phyloP scores from a whole-genome alignment of 176 grass and related monocot genomes.

The Secale cereale region DNA sequence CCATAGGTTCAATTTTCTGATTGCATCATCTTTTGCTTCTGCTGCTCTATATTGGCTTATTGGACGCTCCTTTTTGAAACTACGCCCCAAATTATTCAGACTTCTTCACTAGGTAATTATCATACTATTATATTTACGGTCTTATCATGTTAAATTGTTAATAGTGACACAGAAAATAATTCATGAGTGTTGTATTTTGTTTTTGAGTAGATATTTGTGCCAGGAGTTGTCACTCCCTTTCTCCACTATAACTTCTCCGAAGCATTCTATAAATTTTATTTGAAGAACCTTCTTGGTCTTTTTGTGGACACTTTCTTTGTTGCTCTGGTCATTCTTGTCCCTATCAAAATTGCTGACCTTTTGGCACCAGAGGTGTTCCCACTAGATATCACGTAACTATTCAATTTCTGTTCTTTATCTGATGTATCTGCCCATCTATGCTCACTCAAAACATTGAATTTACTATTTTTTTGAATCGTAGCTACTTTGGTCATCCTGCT shows the following conservation, averaged over 20 bases:
- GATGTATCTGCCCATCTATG: background rate
- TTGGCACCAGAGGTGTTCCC: slow-evolving; percentile 30
- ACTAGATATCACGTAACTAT: slow-evolving; percentile 26
- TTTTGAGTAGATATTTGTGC: slow-evolving; percentile 8
- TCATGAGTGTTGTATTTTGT: background rate
- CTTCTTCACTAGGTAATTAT: slow-evolving; percentile 17
- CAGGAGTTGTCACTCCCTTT: slow-evolving; percentile 21
- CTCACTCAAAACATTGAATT: background rate
- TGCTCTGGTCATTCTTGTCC: slow-evolving; percentile 35
- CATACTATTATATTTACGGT: background rate
- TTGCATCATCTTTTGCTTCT: slow-evolving; percentile 36
- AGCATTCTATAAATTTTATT: slow-evolving; percentile 29
- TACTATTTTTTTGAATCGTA: slow-evolving; percentile 12
- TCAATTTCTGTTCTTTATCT: background rate
- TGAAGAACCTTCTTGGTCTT: slow-evolving; percentile 7
- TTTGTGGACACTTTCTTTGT: slow-evolving; percentile 1
- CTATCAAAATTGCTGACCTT: slow-evolving; percentile 18
- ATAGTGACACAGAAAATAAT: background rate
- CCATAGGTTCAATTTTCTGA: slow-evolving; percentile 19
- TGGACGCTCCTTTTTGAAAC: background rate
- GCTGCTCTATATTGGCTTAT: slow-evolving; percentile 35
- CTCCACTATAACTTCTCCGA: background rate
- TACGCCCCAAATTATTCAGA: background rate
- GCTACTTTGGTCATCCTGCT: slow-evolving; percentile 28
- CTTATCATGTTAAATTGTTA: background rate